Base-by-base conservation (phyloP, 495 filamentous ascomycete genomes). In the Cercophora samala region DNA sequence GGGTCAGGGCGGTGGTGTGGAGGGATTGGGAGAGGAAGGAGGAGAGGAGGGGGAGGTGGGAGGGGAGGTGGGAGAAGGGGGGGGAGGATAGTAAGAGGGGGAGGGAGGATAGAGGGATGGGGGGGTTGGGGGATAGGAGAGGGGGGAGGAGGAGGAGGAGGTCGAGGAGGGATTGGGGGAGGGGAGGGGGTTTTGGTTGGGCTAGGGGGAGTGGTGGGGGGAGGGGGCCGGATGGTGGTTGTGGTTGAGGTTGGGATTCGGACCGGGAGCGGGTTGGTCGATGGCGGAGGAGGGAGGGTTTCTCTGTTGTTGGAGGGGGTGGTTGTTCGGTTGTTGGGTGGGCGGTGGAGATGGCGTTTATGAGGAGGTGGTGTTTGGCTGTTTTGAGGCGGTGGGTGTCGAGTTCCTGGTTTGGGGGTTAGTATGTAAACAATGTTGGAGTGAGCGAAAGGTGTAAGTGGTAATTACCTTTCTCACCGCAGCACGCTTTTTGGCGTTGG, bases 381-480 rank as follows among this genome's bases (percentile, higher is more conserved):
- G 75, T 70, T 58, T 77, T 73, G 5, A 81, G 74, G 13, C 82
- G 78, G 55, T 82, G 66, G 42, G 74, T 68, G 37, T 76, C 74
- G 17, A 84, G 72, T 69, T 80, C 76, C 81, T 84, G 25, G 3
- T 51, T 51, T 22, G 17, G 1, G 26, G 32, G 23, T 24, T 4
- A 51, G 22, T 26, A 58, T 58, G 18, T 23, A 4, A 58, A 42
- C 19, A 22, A 18, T 55, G 52, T 3, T 9, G 54, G 17, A 17
- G 54, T 11, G 8, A 23, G 21, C 4, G 51, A 22, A 25, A 58
- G 46, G 13, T 54, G 29, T 60, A 18, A 17, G 19, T 64, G 72
- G 18, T 76, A n/a, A n/a, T n/a, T n/a, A 90, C 88, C 71, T 87
- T 81, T 21, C 74, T 72, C 25, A 85, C 79, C 23, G 77, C 80